A percentile compares a stretch with the other conserved stretches of the same genome.
phyloP scores from a whole-genome alignment of 805 yeast genomes.

The Kazachstania taianensis region DNA sequence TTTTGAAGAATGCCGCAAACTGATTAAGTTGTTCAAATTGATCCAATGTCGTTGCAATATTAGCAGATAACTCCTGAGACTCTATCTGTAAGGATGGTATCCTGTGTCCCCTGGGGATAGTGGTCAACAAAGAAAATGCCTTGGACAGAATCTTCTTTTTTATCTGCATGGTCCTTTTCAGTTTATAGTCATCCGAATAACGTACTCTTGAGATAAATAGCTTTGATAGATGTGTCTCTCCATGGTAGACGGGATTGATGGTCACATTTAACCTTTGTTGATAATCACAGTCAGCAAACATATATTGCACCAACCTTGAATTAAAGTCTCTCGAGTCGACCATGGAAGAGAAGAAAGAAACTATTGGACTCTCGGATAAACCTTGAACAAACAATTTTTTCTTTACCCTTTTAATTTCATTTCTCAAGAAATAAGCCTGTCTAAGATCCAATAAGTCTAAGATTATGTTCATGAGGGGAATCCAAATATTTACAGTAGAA shows the following conservation, averaged over 20 bases:
- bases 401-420: constrained; percentile 9
- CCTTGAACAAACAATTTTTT: constrained; percentile 7
- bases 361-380: constrained; percentile 17
- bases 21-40: constrained; percentile 11
- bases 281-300: constrained; percentile 13
- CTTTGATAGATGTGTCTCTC: constrained; percentile 10
- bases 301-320: constrained; percentile 11
- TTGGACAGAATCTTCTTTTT: constrained; percentile 14
- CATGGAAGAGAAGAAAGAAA: constrained; percentile 9
- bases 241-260: constrained; percentile 15
- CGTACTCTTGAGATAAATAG: constrained; percentile 11
- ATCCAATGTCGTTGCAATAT: constrained; percentile 10
- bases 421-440: constrained; percentile 17
- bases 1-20: constrained; percentile 16
- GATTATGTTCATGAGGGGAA: constrained; percentile 16
- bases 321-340: constrained; percentile 12
- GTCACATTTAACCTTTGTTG: not conserved
- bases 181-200: constrained; percentile 9
- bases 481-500: constrained; percentile 20
- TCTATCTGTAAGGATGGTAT: constrained; percentile 10
- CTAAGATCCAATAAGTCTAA: constrained; percentile 17
- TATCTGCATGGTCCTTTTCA: constrained; percentile 14
- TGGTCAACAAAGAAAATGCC: constrained; percentile 12
- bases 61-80: constrained; percentile 9
- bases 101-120: constrained; percentile 14